Percentiles rank a stretch among this genome's conserved stretches.
These are phyloP conservation scores for Penicillium cinerascens DNA, from an alignment of 495 filamentous ascomycete species.

Conservation along the genomic window DNA sequence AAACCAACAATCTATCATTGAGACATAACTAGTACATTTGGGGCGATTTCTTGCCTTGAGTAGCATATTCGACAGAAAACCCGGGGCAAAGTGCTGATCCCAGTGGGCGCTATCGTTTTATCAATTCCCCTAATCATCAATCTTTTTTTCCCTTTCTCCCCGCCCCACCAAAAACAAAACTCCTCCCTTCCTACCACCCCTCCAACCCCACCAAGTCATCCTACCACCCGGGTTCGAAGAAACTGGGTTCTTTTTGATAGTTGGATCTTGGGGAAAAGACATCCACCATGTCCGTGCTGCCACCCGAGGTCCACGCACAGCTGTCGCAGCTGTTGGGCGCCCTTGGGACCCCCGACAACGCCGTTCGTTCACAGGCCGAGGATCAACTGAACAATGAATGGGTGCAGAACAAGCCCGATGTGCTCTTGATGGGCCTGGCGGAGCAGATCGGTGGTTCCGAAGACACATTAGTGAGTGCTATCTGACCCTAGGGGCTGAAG, in stretches of 20 bases:
- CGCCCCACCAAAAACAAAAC: slow-evolving; percentile 34
- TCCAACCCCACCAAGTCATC: slow-evolving; percentile 23
- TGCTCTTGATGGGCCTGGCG: slow-evolving; percentile 86
- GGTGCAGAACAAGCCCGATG: slow-evolving; percentile 73
- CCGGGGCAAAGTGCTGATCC: not conserved
- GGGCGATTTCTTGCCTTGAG: not conserved
- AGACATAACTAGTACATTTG: not conserved
- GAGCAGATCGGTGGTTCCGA: slow-evolving; percentile 79
- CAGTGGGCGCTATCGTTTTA: slow-evolving; percentile 16
- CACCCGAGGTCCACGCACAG: slow-evolving; percentile 73
- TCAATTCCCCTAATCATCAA: slow-evolving; percentile 29
- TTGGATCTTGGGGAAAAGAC: slow-evolving; percentile 31
- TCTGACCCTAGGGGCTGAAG: slow-evolving; percentile 3
- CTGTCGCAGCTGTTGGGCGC: slow-evolving; percentile 81
- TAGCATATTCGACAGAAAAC: not conserved
- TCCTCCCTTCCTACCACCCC: slow-evolving; percentile 28
- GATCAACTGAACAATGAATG: slow-evolving; percentile 86
- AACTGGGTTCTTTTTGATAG: slow-evolving; percentile 23
- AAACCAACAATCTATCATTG: not conserved
- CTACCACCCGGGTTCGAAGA: slow-evolving; percentile 20
- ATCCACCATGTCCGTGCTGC: slow-evolving; percentile 75
- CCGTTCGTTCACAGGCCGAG: slow-evolving; percentile 77
- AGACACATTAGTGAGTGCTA: slow-evolving; percentile 60
- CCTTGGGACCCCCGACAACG: slow-evolving; percentile 87
- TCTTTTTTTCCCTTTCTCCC: slow-evolving; percentile 31